Evolutionary conservation across 2,329 filamentous ascomycete species (phyloP), one percentile per base, ranked within the genome.

Genomic region (Trichoderma sp.): DNA sequence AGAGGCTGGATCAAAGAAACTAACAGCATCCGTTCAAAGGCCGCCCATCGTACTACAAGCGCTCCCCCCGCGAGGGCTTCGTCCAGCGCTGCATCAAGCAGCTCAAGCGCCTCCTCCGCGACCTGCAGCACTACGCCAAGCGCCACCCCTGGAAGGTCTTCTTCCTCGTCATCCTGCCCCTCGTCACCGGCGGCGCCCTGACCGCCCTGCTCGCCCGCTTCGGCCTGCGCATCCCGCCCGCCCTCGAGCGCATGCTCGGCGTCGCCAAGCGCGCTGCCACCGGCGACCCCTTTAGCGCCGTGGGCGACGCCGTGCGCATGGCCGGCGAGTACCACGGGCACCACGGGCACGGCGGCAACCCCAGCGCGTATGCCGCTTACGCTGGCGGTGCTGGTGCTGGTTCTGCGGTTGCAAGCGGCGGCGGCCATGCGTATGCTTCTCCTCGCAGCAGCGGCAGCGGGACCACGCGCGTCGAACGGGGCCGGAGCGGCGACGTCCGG

Each of bases 71-170:
- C 70, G 83, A 87, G 67, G 90, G 88, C 73, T 97, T 96, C 80
- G 78, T 97, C 68, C 80, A 87, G 64, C 88, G 89, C 70, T 82
- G 92, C 54, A 84, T 92, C 76, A 85, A 86, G 76, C 89, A 92
- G 72, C 85, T 97, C 67, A 90, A 89, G 74, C 88, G 90, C 50
- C 85, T 97, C 68, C 80, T 97, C 65, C 90, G 90, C 72, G 89
- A 96, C 74, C 87, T 97, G 9, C 82, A 90, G 75, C 86, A 89
- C 75, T 96, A 94, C 79, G 90, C 91, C 72, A 90, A 91, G 74
- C 84, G 87, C 44, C 90, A 97, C 79, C 94, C 93, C 0, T 79
- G 92, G 74, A 96, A 96, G 79, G 91, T 96, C 55, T 91, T 97
- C 80, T 83, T 91, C 81, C 85, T 93, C 68, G 89, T 97, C 68